Percentiles rank a stretch among this genome's conserved stretches.
phyloP scores from a whole-genome alignment of 352 stramenopile species.

The Thalassiosira oceanica region DNA sequence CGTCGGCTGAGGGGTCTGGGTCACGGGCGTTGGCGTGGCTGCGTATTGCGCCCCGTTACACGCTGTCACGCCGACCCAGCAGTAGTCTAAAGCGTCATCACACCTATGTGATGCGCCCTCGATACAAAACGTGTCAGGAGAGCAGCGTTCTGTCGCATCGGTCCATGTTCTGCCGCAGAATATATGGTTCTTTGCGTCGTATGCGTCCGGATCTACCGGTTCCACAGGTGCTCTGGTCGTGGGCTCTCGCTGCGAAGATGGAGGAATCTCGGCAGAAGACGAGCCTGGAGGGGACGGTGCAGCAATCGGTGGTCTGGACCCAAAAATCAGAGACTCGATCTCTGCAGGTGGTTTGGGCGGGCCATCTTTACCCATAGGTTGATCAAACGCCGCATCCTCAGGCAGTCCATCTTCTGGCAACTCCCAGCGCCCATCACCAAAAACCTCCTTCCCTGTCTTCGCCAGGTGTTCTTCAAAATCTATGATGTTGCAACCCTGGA shows the following conservation, averaged over 20 bases:
- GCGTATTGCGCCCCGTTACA: constrained; percentile 35
- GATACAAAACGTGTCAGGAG: constrained; percentile 39
- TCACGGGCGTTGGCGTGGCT: constrained; percentile 3
- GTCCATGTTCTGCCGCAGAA: constrained; percentile 31
- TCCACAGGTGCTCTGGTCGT: neutral
- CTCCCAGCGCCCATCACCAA: constrained; percentile 15
- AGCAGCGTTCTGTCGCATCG: constrained; percentile 30
- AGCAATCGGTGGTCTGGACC: neutral
- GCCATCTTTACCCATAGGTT: neutral
- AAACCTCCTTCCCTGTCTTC: constrained; percentile 26
- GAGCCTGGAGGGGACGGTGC: neutral
- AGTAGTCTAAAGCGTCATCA: constrained; percentile 13
- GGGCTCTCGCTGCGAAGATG: constrained; percentile 1
- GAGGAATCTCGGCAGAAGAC: neutral
- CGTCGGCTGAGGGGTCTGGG: neutral
- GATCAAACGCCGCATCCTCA: neutral
- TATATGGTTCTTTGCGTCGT: constrained; percentile 17
- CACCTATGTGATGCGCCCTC: constrained; percentile 31
- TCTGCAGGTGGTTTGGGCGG: constrained; percentile 9
- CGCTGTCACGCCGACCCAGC: constrained; percentile 32
- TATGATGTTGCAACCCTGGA: constrained; percentile 39
- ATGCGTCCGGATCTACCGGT: neutral
- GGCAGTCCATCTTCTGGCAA: constrained; percentile 1
- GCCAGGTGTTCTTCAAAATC: constrained; percentile 28
- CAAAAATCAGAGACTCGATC: too few species aligned